phyloP scores from a whole-genome alignment of 2,329 filamentous ascomycete genomes.

The Ustilaginoidea virens region DNA sequence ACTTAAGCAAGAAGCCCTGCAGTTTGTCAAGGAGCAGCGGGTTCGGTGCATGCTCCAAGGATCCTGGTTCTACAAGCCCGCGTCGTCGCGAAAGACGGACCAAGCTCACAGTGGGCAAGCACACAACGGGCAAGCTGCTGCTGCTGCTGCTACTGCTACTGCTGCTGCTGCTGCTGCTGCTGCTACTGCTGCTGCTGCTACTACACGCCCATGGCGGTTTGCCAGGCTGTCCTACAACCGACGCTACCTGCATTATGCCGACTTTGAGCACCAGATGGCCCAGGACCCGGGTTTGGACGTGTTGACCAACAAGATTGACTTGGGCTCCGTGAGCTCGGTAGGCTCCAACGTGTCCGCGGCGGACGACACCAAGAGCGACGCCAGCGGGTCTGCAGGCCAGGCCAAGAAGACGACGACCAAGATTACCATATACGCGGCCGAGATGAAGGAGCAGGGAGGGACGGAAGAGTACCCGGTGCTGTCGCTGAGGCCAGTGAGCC shows the following conservation, averaged over 20 bases:
- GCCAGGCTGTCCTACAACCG: conserved; percentile 83
- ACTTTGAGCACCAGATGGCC: conserved; percentile 53
- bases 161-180: no score
- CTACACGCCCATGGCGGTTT: conserved; percentile 59
- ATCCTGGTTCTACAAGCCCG: conserved; percentile 61
- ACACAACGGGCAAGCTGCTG: no score
- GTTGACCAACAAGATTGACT: conserved; percentile 69
- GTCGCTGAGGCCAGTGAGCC: conserved; percentile 65
- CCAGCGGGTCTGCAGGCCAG: conserved; percentile 26
- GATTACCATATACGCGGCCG: conserved; percentile 63
- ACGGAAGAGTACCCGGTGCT: conserved; percentile 58
- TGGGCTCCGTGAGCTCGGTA: conserved; percentile 78
- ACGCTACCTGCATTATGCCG: conserved; percentile 76
- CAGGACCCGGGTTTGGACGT: conserved; percentile 57
- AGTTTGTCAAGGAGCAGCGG: conserved; percentile 95
- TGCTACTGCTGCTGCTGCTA: no score
- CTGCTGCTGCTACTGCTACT: no score
- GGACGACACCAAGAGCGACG: conserved; percentile 30
- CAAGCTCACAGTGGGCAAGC: no score
- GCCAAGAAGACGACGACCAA: conserved; percentile 49
- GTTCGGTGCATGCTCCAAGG: conserved; percentile 80
- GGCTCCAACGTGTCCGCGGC: conserved; percentile 77
- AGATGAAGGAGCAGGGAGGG: conserved; percentile 18
- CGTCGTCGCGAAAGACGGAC: conserved; percentile 20
- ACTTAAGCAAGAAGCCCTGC: conserved; percentile 75